Conservation (phyloP, 257 asterid species). For the Apocynum venetum region DNA sequence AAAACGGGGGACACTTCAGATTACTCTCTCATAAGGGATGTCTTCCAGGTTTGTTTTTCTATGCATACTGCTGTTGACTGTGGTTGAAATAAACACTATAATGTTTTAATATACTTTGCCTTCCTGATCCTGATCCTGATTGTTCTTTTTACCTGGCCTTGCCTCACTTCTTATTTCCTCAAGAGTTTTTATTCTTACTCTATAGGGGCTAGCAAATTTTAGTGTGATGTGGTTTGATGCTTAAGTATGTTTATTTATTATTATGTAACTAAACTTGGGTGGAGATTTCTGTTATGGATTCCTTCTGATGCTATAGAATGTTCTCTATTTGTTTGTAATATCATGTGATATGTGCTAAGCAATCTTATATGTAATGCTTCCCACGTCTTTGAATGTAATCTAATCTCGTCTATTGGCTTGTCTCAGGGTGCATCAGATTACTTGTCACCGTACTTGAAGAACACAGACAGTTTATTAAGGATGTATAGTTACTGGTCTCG, state of each 20-base stretch:
- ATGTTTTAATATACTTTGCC: not conserved
- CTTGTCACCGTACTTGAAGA: conserved; percentile 64
- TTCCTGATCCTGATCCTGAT: too few species aligned
- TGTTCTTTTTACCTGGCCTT: not conserved
- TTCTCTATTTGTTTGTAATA: not conserved
- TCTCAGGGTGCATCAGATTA: conserved; percentile 87
- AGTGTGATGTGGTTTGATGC: not conserved
- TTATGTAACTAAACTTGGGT: not conserved
- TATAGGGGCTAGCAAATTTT: not conserved
- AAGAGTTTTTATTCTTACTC: not conserved
- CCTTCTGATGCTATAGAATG: not conserved
- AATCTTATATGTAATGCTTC: not conserved
- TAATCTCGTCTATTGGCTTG: conserved; percentile 10
- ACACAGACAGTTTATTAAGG: conserved; percentile 53
- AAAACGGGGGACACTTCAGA: conserved; percentile 42
- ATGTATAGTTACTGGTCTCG: conserved; percentile 82
- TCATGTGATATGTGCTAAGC: not conserved
- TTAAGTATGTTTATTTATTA: not conserved
- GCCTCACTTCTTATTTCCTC: not conserved
- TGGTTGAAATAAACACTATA: not conserved
- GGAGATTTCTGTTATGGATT: not conserved
- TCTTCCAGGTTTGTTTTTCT: conserved; percentile 61
- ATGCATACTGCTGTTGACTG: not conserved
- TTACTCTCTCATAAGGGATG: conserved; percentile 53
- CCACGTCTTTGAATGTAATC: not conserved